A percentile compares a stretch with the other conserved stretches of the same genome.
Conservation (phyloP, 129 eudicot species). For the Centaurea solstitialis region DNA sequence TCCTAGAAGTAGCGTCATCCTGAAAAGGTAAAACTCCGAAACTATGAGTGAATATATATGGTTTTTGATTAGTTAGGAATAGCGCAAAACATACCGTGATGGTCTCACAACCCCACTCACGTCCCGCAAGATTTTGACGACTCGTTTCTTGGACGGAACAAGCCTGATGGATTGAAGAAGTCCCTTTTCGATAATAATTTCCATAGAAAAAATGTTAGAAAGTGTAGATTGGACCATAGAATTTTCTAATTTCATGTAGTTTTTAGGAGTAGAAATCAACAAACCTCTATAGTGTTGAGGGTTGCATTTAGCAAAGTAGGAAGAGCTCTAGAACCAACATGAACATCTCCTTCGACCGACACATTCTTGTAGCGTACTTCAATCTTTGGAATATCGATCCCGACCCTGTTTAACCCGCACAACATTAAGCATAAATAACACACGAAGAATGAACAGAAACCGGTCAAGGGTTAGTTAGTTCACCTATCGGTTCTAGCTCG, state of each 20-base stretch:
- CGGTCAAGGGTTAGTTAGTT: background rate
- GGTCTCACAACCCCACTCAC: slow-evolving; percentile 64
- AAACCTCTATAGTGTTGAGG: slow-evolving; percentile 59
- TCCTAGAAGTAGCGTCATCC: slow-evolving; percentile 70
- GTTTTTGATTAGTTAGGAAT: background rate
- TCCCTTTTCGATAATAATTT: slow-evolving; percentile 34
- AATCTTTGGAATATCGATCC: slow-evolving; percentile 31
- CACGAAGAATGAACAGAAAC: background rate
- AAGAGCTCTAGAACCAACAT: slow-evolving; percentile 38
- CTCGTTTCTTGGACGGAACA: slow-evolving; percentile 59
- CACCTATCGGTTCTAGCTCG: slow-evolving; percentile 59
- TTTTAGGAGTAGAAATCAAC: background rate
- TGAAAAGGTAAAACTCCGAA: slow-evolving; percentile 1
- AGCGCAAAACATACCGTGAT: slow-evolving; percentile 49
- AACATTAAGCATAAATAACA: background rate
- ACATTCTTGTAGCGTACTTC: slow-evolving; percentile 31
- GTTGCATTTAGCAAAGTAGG: slow-evolving; percentile 41
- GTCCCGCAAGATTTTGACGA: slow-evolving; percentile 57
- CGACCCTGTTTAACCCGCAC: slow-evolving; percentile 21
- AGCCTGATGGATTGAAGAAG: slow-evolving; percentile 38
- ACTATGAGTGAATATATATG: background rate
- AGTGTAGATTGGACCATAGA: background rate
- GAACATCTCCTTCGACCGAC: slow-evolving; percentile 34
- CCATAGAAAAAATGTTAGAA: background rate
- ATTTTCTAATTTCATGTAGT: background rate